Base-by-base conservation (phyloP, 1,139 yeast genomes). In the Martiniozyma asiatica region DNA sequence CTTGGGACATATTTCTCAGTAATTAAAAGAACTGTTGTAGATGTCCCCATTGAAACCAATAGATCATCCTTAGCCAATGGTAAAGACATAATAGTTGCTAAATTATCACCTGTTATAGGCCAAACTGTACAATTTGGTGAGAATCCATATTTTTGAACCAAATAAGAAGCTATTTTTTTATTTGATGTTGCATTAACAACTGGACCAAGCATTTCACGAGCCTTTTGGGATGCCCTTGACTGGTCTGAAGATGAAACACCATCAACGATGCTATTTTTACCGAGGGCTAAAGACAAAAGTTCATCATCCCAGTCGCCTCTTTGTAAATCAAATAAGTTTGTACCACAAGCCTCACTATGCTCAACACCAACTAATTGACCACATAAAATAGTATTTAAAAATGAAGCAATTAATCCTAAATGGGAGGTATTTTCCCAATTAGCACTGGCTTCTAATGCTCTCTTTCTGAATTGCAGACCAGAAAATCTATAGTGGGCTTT, bases 401-500 rank as follows among this genome's bases (percentile, higher is more conserved):
- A 85, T 34, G 81, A 74, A 2, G 94, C 80, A 2, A 84, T 87
- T 31, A 85, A 58, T 0, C 87, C 69, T 28, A 85, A 79, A 33
- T 79, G 58, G 16, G 52, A 49, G 1, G 94, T 80, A 2, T 62
- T 47, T 4, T 52, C 49, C 53, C 12, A 59, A 53, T n/a, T 62
- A 61, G 0, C 73, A 71, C 32, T 64, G 58, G 17, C 29, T 25
- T 24, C 68, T 20, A 65, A 68, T 2, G 78, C 73, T 31, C 85
- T 57, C 46, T 80, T 81, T 42, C 89, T 61, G 31, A 85, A 82
- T 56, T 85, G 96, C 14, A 89, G 73, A 0, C 95, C 96, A 0
- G 95, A 84, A 49, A 85, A 85, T 38, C 96, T 62, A 48, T 77
- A 81, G 53, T 85, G 95, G 3, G 94, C 94, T 43, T 78, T 68